These are phyloP conservation scores for Backusella westeae DNA, from an alignment of 192 early-diverging fungal species.

Conservation along the genomic window DNA sequence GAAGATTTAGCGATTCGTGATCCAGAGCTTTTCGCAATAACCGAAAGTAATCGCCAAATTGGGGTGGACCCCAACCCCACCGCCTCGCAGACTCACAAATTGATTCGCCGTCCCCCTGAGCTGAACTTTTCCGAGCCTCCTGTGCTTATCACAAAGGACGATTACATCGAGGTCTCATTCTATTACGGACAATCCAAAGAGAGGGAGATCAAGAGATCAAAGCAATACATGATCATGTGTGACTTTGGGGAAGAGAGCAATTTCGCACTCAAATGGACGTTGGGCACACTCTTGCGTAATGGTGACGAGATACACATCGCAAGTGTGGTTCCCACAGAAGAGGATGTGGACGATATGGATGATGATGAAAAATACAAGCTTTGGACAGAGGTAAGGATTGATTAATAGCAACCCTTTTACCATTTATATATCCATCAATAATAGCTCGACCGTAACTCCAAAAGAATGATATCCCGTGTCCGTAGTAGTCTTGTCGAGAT, in stretches of 20 bases:
- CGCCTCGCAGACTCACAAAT: neutral
- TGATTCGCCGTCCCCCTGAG: slow-evolving; percentile 8
- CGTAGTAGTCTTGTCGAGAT: slow-evolving; percentile 24
- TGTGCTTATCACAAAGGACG: neutral
- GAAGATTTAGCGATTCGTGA: slow-evolving; percentile 31
- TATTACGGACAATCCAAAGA: slow-evolving; percentile 15
- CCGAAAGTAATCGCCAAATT: slow-evolving; percentile 36
- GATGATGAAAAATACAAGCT: slow-evolving; percentile 22
- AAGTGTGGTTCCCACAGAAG: slow-evolving; percentile 43
- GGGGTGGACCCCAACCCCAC: slow-evolving; percentile 6
- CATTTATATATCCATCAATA: neutral
- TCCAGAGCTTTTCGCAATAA: slow-evolving; percentile 32
- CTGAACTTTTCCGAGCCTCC: slow-evolving; percentile 17
- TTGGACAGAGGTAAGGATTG: slow-evolving; percentile 12
- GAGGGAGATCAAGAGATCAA: neutral
- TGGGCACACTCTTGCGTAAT: slow-evolving; percentile 48
- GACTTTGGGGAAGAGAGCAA: slow-evolving; percentile 50
- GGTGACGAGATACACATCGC: slow-evolving; percentile 50
- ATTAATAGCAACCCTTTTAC: too few species aligned
- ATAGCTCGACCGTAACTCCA: slow-evolving; percentile 34
- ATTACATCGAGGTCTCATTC: slow-evolving; percentile 20
- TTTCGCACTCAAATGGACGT: slow-evolving; percentile 49
- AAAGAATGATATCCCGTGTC: slow-evolving; percentile 30
- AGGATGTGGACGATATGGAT: slow-evolving; percentile 22
- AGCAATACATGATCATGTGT: slow-evolving; percentile 46